phyloP scores from a whole-genome alignment of 768 basidiomycete genomes.

The Tricholoma saponaceum region DNA sequence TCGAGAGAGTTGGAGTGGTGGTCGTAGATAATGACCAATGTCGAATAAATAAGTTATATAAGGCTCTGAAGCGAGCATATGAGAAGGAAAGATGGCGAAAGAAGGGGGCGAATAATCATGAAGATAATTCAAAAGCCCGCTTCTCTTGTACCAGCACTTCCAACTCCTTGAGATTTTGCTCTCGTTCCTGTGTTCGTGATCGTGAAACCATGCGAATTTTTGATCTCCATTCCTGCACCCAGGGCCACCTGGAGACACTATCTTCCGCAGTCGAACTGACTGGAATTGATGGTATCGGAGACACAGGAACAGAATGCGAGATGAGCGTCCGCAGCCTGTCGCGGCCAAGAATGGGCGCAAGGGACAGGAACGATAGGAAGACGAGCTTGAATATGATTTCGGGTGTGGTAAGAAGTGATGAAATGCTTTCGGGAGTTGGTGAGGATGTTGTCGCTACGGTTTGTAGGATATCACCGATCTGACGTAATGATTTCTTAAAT shows the following conservation, averaged over 20 bases:
- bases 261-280: slow-evolving; percentile 19
- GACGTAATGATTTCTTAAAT: slow-evolving; percentile 16
- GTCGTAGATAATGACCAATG: slow-evolving; percentile 10
- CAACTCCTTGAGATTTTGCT: slow-evolving; percentile 41
- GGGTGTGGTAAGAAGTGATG: slow-evolving; percentile 80
- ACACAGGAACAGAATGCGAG: slow-evolving; percentile 18
- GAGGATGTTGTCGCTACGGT: slow-evolving; percentile 73
- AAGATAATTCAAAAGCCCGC: slow-evolving; percentile 37
- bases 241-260: slow-evolving; percentile 42
- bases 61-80: slow-evolving; percentile 1
- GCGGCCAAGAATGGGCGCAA: slow-evolving; percentile 82
- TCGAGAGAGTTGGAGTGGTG: neutral
- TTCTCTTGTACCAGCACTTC: slow-evolving; percentile 57
- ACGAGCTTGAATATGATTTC: slow-evolving; percentile 80
- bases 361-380: slow-evolving; percentile 76
- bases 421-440: slow-evolving; percentile 72
- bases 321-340: slow-evolving; percentile 61
- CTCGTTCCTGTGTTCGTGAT: slow-evolving; percentile 42
- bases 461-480: slow-evolving; percentile 88
- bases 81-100: slow-evolving; percentile 2
- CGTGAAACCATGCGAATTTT: slow-evolving; percentile 55
- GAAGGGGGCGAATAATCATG: slow-evolving; percentile 19
- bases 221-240: slow-evolving; percentile 67
- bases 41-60: slow-evolving; percentile 15
- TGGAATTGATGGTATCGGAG: slow-evolving; percentile 13